phyloP scores from a whole-genome alignment of 78 protist genomes.

The Monosiga brevicollis region DNA sequence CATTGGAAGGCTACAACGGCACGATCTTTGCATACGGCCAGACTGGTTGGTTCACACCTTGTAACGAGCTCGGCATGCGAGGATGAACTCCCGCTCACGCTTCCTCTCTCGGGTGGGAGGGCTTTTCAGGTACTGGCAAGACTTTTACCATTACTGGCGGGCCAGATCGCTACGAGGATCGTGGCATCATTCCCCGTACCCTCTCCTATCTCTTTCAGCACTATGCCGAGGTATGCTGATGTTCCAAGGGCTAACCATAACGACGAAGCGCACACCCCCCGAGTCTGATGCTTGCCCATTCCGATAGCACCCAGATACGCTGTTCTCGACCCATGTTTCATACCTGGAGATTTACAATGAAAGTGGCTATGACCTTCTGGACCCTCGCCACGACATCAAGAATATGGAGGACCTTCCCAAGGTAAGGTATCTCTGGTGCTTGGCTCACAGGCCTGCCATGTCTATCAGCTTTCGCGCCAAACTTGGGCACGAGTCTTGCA shows the following conservation, averaged over 20 bases:
- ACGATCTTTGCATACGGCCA: slow-evolving; percentile 58
- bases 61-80: no score
- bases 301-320: not conserved
- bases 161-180: slow-evolving; percentile 32
- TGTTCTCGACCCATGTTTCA: slow-evolving; percentile 27
- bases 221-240: no score
- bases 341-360: slow-evolving; percentile 71
- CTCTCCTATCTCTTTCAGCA: slow-evolving; percentile 24
- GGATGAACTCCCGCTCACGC: not conserved
- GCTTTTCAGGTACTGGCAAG: no score
- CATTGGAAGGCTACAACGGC: slow-evolving; percentile 39
- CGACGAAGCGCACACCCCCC: no score
- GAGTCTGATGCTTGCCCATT: no score
- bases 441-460: no score
- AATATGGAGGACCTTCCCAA: slow-evolving; percentile 41
- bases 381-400: slow-evolving; percentile 22
- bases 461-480: no score
- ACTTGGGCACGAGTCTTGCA: no score
- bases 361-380: slow-evolving; percentile 52
- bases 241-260: no score
- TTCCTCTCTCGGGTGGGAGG: not conserved
- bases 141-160: slow-evolving; percentile 57
- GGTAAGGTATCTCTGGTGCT: no score
- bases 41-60: slow-evolving; percentile 50
- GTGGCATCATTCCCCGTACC: slow-evolving; percentile 65